phyloP scores from a whole-genome alignment of 768 basidiomycete genomes.

The Xanthoconium stramineum region DNA sequence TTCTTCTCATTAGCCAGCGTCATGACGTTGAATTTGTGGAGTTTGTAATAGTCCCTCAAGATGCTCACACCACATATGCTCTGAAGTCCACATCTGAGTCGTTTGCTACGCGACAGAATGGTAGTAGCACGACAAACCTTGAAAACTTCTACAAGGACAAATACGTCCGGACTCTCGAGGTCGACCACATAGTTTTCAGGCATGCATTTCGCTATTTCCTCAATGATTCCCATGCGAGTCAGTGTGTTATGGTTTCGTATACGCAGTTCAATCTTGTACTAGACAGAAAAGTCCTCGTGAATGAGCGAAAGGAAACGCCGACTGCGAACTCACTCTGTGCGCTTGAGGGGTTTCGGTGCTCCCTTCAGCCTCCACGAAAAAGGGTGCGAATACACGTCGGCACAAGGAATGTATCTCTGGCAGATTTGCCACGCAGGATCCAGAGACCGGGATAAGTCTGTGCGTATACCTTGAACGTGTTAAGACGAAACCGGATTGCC shows the following conservation, averaged over 20 bases:
- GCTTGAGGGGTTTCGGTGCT: slow-evolving; percentile 29
- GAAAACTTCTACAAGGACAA: slow-evolving; percentile 79
- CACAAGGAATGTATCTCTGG: slow-evolving; percentile 68
- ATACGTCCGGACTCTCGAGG: slow-evolving; percentile 63
- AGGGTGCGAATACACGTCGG: slow-evolving; percentile 47
- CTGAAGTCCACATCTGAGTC: slow-evolving; percentile 35
- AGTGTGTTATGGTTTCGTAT: slow-evolving; percentile 76
- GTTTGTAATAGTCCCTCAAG: slow-evolving; percentile 65
- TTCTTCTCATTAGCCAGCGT: slow-evolving; percentile 59
- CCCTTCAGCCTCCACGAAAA: slow-evolving; percentile 46
- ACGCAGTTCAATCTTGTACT: slow-evolving; percentile 83
- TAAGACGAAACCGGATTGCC: not conserved
- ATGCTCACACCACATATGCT: slow-evolving; percentile 74
- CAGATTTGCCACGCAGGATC: slow-evolving; percentile 62
- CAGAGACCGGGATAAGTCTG: slow-evolving; percentile 69
- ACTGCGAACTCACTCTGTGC: slow-evolving; percentile 37
- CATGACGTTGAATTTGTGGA: slow-evolving; percentile 78
- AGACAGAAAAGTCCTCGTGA: not conserved
- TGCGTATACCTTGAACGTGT: slow-evolving; percentile 53
- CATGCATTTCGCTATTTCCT: slow-evolving; percentile 67
- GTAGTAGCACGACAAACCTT: slow-evolving; percentile 50
- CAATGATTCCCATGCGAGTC: slow-evolving; percentile 54
- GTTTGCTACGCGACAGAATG: not conserved
- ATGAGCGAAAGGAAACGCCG: not conserved
- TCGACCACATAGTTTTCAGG: slow-evolving; percentile 67